Conservation (phyloP, 371 early-diverging fungal species). For the Capillidium rhysosporum region DNA sequence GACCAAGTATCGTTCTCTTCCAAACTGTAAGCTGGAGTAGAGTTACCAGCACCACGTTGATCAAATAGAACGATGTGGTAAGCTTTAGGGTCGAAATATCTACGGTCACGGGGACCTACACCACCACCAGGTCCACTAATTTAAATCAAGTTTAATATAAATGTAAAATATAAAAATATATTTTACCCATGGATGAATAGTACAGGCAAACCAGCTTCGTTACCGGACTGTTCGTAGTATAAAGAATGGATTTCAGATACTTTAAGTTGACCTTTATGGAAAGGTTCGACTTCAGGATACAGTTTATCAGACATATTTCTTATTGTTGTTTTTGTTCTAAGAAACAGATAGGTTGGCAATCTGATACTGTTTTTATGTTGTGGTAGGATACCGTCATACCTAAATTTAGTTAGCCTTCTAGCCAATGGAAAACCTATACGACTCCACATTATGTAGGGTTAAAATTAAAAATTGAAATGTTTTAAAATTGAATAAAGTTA, state of each 20-base stretch:
- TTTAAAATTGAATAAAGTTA: too few relatives aligned
- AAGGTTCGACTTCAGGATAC: constrained; percentile 28
- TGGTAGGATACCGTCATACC: too few relatives aligned
- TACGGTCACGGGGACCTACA: constrained; percentile 19
- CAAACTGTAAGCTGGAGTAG: constrained; percentile 29
- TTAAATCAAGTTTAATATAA: background rate
- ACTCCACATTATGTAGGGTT: too few relatives aligned
- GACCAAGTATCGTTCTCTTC: constrained; percentile 32
- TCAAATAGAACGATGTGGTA: constrained; percentile 37
- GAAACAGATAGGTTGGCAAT: too few relatives aligned
- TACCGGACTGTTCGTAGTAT: constrained; percentile 21
- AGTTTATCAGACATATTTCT: constrained; percentile 6
- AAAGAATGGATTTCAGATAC: constrained; percentile 28
- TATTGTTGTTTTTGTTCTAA: too few relatives aligned
- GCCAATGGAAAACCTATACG: too few relatives aligned
- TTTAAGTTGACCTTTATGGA: constrained; percentile 21
- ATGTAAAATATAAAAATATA: constrained; percentile 8
- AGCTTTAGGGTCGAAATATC: constrained; percentile 32
- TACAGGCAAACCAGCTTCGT: constrained; percentile 20
- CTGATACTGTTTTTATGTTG: too few relatives aligned
- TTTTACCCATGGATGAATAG: constrained; percentile 29
- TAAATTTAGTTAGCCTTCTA: too few relatives aligned
- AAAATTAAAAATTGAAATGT: too few relatives aligned
- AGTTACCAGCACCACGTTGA: constrained; percentile 39
- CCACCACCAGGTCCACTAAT: constrained; percentile 18